Percentiles rank a stretch among this genome's conserved stretches.
Evolutionary conservation across 768 basidiomycete species (phyloP).

Genomic region (Saitozyma podzolica): DNA sequence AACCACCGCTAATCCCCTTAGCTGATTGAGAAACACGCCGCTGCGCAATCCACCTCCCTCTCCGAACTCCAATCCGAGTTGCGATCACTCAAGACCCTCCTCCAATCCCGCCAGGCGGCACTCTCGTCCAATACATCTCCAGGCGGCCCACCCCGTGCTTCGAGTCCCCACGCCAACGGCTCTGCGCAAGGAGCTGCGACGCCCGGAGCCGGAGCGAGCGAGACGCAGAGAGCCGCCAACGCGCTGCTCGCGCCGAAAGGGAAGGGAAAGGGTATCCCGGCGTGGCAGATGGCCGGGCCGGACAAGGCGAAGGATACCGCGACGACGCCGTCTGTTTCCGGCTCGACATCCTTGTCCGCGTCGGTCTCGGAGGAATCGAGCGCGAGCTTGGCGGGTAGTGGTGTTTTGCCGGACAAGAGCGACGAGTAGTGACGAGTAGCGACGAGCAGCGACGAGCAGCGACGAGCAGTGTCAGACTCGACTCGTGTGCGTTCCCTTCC

Average conservation of each 20-base stretch:
- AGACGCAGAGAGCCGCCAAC: constrained; percentile 42
- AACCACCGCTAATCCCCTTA: constrained; percentile 46
- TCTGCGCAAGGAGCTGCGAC: neutral
- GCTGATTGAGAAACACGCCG: constrained; percentile 95
- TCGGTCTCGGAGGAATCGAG: too few relatives aligned
- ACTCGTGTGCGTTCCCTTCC: too few relatives aligned
- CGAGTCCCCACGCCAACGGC: neutral
- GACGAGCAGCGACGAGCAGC: too few relatives aligned
- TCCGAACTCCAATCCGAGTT: constrained; percentile 88
- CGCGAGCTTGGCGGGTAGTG: constrained; percentile 7
- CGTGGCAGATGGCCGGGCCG: constrained; percentile 71
- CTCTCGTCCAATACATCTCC: neutral
- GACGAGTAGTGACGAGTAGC: constrained; percentile 4
- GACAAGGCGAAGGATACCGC: constrained; percentile 4
- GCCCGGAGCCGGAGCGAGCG: constrained; percentile 2
- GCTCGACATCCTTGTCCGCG: neutral
- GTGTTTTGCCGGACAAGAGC: constrained; percentile 14
- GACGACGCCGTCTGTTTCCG: constrained; percentile 9
- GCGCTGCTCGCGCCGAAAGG: constrained; percentile 38
- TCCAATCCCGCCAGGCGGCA: constrained; percentile 63
- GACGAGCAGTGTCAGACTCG: neutral
- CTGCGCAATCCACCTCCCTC: constrained; percentile 76
- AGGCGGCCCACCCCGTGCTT: too few relatives aligned
- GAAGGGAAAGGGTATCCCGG: constrained; percentile 62
- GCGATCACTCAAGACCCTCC: constrained; percentile 85